phyloP scores from a whole-genome alignment of 176 grass and related monocot species.

The Eragrostis curvula region DNA sequence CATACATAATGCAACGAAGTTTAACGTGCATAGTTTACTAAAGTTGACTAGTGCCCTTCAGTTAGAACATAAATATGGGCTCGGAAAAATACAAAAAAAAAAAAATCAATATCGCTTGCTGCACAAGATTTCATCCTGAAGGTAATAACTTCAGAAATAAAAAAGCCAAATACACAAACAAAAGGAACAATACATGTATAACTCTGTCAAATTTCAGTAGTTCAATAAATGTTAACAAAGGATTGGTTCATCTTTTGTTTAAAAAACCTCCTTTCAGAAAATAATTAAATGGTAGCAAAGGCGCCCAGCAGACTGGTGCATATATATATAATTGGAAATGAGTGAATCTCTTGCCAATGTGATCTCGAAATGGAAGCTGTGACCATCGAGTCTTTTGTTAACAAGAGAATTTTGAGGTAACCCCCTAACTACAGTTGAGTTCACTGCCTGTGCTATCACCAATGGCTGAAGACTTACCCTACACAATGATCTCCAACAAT shows the following conservation, averaged over 20 bases:
- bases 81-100: neutral
- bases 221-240: neutral
- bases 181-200: neutral
- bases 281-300: too few species aligned
- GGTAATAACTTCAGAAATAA: neutral
- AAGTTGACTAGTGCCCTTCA: neutral
- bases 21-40: neutral
- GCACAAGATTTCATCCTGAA: neutral
- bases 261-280: too few species aligned
- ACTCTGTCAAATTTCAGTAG: neutral
- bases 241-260: neutral
- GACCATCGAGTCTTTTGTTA: neutral
- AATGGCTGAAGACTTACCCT: constrained; percentile 67
- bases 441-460: neutral
- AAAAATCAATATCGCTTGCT: neutral
- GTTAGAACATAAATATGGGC: constrained; percentile 1
- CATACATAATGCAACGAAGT: neutral
- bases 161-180: neutral
- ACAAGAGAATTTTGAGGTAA: neutral
- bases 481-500: constrained; percentile 98
- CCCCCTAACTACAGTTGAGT: neutral
- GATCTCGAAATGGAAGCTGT: neutral
- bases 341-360: neutral
- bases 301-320: neutral
- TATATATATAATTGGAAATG: neutral